A percentile compares a stretch with the other conserved stretches of the same genome.
Conservation (phyloP, 768 basidiomycete species). For the Lepiota venenata region DNA sequence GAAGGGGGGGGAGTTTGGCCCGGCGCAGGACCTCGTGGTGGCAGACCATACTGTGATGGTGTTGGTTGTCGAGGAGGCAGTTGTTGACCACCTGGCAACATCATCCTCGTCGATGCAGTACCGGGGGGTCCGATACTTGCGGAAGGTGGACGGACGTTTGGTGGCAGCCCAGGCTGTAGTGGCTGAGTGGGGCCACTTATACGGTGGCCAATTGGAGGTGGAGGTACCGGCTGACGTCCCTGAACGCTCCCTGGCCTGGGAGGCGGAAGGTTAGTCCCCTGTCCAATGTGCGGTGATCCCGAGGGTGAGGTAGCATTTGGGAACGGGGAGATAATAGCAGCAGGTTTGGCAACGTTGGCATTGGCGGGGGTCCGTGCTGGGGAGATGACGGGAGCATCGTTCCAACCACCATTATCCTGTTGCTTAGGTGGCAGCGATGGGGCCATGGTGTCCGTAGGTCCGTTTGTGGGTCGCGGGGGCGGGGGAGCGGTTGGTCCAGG, state of each 20-base stretch:
- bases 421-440: slow-evolving; percentile 53
- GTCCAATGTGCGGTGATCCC: slow-evolving; percentile 42
- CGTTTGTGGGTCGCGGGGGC: slow-evolving; percentile 37
- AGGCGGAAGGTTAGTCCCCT: slow-evolving; percentile 50
- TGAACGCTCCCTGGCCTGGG: slow-evolving; percentile 62
- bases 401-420: slow-evolving; percentile 84
- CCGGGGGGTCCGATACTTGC: slow-evolving; percentile 12
- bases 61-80: slow-evolving; percentile 37
- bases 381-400: slow-evolving; percentile 70
- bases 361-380: slow-evolving; percentile 51
- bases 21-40: slow-evolving; percentile 34
- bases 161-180: slow-evolving; percentile 22
- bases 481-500: slow-evolving; percentile 39
- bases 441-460: slow-evolving; percentile 17
- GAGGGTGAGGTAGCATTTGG: slow-evolving; percentile 56
- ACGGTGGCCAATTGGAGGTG: slow-evolving; percentile 29
- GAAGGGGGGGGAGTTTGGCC: slow-evolving; percentile 41
- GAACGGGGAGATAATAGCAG: slow-evolving; percentile 87
- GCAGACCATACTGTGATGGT: slow-evolving; percentile 48
- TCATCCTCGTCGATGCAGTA: slow-evolving; percentile 36
- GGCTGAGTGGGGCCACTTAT: slow-evolving; percentile 22
- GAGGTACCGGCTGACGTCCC: slow-evolving; percentile 42
- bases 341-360: slow-evolving; percentile 44
- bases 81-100: slow-evolving; percentile 32
- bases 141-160: slow-evolving; percentile 25